These are phyloP conservation scores for Endoconidiophora polonica DNA, from an alignment of 2,329 filamentous ascomycete species.

Conservation along the genomic window DNA sequence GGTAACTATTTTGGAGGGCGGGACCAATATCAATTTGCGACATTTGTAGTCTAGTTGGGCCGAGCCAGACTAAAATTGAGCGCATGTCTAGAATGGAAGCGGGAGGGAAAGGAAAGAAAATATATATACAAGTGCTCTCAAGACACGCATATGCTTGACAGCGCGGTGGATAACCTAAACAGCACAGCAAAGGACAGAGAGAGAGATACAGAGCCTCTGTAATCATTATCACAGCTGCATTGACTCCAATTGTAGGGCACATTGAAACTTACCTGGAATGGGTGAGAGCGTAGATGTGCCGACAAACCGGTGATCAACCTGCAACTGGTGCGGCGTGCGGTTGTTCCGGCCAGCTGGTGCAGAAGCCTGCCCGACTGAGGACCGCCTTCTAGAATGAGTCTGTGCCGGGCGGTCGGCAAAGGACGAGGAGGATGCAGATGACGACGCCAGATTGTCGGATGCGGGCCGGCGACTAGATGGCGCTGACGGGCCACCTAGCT, in stretches of 20 bases:
- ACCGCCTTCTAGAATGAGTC: constrained; percentile 34
- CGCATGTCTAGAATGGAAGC: neutral
- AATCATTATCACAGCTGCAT: no score
- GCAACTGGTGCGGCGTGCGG: constrained; percentile 10
- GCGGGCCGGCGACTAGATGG: constrained; percentile 12
- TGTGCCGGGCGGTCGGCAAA: constrained; percentile 31
- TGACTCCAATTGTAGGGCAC: no score
- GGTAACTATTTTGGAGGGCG: no score
- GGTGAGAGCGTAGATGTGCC: constrained; percentile 8
- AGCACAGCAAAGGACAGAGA: neutral
- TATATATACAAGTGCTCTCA: neutral
- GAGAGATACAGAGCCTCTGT: neutral
- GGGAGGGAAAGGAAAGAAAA: neutral
- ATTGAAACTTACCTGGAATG: constrained; percentile 10
- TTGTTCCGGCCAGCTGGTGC: constrained; percentile 17
- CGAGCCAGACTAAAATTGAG: neutral
- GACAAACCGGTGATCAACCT: constrained; percentile 8
- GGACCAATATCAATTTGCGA: neutral
- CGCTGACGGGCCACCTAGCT: constrained; percentile 11
- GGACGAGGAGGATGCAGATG: constrained; percentile 34
- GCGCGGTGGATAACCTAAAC: neutral
- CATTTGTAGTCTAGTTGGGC: neutral
- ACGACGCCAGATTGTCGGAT: constrained; percentile 12
- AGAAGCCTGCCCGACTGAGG: constrained; percentile 25
- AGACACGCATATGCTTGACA: neutral